Conservation (phyloP, 2,329 filamentous ascomycete species). For the Cephalotrichum gorgonifer region DNA sequence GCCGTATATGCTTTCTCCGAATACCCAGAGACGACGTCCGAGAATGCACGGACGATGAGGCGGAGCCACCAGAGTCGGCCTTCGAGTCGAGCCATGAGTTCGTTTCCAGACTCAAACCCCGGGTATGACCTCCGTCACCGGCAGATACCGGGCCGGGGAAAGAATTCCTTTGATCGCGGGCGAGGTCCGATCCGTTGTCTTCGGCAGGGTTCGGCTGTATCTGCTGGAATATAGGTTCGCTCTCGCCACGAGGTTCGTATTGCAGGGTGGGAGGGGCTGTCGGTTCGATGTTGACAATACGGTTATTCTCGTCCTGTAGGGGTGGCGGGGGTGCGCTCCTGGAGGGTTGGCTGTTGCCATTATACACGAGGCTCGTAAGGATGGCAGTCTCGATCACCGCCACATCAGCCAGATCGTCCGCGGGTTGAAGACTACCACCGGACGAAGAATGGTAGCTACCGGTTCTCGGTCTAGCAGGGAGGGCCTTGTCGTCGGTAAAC, state of each 20-base stretch:
- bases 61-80: constrained; percentile 78
- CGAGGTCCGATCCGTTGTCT: neutral
- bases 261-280: too few species aligned
- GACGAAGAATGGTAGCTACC: constrained; percentile 19
- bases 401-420: constrained; percentile 31
- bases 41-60: constrained; percentile 70
- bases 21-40: constrained; percentile 61
- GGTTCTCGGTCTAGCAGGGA: constrained; percentile 62
- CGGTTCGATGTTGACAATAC: neutral
- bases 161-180: neutral
- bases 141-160: neutral
- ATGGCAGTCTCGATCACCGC: constrained; percentile 41
- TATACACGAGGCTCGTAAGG: constrained; percentile 34
- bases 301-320: neutral
- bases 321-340: neutral
- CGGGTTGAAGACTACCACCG: constrained; percentile 22
- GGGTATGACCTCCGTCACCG: constrained; percentile 28
- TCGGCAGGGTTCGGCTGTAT: neutral
- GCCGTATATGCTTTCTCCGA: constrained; percentile 59
- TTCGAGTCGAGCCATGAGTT: constrained; percentile 93
- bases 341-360: constrained; percentile 18
- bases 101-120: constrained; percentile 64
- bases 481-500: constrained; percentile 54
- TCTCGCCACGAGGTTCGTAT: neutral
- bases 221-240: neutral